phyloP scores from a whole-genome alignment of 2,329 filamentous ascomycete genomes.

The Penicillium sp. region DNA sequence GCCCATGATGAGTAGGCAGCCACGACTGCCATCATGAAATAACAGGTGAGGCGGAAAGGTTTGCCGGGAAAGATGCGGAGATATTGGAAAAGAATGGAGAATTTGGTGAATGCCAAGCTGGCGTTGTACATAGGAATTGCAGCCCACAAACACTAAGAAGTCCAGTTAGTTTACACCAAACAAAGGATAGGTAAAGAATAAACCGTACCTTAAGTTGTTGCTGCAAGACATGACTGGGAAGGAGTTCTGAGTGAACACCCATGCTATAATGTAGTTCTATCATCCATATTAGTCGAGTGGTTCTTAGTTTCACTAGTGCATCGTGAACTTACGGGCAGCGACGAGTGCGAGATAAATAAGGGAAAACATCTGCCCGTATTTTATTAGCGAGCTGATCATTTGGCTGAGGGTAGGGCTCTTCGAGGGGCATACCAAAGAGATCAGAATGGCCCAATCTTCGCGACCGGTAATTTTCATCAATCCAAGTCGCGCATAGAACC shows the following conservation, averaged over 20 bases:
- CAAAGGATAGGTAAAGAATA: not conserved
- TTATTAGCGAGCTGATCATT: not conserved
- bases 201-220: conserved; percentile 28
- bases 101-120: conserved; percentile 40
- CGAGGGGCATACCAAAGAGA: conserved; percentile 22
- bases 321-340: conserved; percentile 23
- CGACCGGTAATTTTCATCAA: conserved; percentile 34
- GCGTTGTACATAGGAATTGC: conserved; percentile 36
- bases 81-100: conserved; percentile 48
- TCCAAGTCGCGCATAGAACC: conserved; percentile 28
- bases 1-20: conserved; percentile 32
- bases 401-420: not conserved
- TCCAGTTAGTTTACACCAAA: not conserved
- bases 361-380: conserved; percentile 19
- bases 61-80: conserved; percentile 43
- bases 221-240: conserved; percentile 18
- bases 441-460: conserved; percentile 34
- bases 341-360: conserved; percentile 31
- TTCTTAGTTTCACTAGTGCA: not conserved
- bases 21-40: conserved; percentile 33
- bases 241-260: conserved; percentile 21
- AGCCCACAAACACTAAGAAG: conserved; percentile 28
- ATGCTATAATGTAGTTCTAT: conserved; percentile 30
- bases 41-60: conserved; percentile 34
- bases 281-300: conserved; percentile 4